These are phyloP conservation scores for Spirogloea muscicola DNA, from an alignment of 139 green algal species.

Conservation along the genomic window DNA sequence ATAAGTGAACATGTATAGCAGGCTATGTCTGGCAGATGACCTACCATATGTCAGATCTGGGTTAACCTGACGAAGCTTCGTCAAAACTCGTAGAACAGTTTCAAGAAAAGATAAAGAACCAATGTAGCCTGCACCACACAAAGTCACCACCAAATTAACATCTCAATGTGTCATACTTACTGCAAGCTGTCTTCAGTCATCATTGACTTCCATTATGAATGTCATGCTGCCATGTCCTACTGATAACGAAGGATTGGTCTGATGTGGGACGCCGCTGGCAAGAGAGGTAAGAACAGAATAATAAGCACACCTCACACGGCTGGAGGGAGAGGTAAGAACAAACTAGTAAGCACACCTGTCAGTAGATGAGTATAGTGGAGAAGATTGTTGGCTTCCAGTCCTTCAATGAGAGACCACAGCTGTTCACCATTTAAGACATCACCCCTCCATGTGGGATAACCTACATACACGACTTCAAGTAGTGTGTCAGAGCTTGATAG, in stretches of 20 bases:
- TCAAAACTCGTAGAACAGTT: slow-evolving; percentile 60
- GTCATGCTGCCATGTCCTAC: neutral
- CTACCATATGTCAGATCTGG: slow-evolving; percentile 54
- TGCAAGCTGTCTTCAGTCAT: neutral
- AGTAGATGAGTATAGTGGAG: slow-evolving; percentile 85
- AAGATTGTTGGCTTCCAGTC: slow-evolving; percentile 78
- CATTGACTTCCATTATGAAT: neutral
- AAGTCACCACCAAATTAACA: slow-evolving; percentile 3
- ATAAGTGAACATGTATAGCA: slow-evolving; percentile 12
- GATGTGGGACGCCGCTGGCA: neutral
- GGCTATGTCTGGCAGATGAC: slow-evolving; percentile 9
- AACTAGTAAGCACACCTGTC: slow-evolving; percentile 78
- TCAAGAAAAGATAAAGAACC: slow-evolving; percentile 72
- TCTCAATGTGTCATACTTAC: neutral
- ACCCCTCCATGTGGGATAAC: slow-evolving; percentile 65
- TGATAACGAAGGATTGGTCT: slow-evolving; percentile 12
- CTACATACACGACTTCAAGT: slow-evolving; percentile 24
- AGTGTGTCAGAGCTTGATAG: neutral
- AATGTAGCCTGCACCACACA: slow-evolving; percentile 74
- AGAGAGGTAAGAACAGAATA: slow-evolving; percentile 2
- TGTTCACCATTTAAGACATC: slow-evolving; percentile 66
- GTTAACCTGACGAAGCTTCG: slow-evolving; percentile 61
- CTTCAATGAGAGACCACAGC: slow-evolving; percentile 66
- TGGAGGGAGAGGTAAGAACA: slow-evolving; percentile 5
- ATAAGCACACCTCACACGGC: neutral